These are phyloP conservation scores for Escallonia herrerae DNA, from an alignment of 129 eudicot genomes.

Conservation along the genomic window DNA sequence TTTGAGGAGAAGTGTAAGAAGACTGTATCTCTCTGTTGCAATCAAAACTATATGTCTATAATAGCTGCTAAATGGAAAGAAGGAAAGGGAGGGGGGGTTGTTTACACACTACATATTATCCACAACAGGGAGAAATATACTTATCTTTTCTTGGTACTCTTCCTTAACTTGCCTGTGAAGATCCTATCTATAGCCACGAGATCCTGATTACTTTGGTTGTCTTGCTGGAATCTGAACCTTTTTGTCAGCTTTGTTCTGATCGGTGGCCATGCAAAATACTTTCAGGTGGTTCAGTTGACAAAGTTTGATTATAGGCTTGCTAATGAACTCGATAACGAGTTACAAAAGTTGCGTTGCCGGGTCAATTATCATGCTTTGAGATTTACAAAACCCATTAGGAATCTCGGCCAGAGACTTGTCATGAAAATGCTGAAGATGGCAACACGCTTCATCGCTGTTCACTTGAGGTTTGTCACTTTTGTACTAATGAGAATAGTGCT, in stretches of 20 bases:
- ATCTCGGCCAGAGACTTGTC: slow-evolving; percentile 66
- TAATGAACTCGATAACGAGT: slow-evolving; percentile 75
- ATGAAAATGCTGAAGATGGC: slow-evolving; percentile 79
- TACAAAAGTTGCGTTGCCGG: slow-evolving; percentile 87
- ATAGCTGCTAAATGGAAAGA: too few species aligned
- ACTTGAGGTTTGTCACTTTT: slow-evolving; percentile 60
- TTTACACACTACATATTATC: neutral
- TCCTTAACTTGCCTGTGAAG: neutral
- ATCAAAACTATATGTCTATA: too few species aligned
- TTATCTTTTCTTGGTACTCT: neutral
- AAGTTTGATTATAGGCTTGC: slow-evolving; percentile 97
- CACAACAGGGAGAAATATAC: too few species aligned
- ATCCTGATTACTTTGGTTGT: too few species aligned
- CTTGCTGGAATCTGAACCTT: too few species aligned
- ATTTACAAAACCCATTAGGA: slow-evolving; percentile 71
- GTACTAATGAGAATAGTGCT: too few species aligned
- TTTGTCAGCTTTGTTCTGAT: neutral
- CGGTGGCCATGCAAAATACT: neutral
- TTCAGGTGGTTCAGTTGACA: slow-evolving; percentile 93
- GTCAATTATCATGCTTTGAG: slow-evolving; percentile 91
- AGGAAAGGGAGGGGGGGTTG: too few species aligned
- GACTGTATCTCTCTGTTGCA: neutral
- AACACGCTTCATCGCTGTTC: slow-evolving; percentile 80
- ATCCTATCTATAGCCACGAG: too few species aligned
- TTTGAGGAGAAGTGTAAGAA: slow-evolving; percentile 77